Evolutionary conservation across 2,329 filamentous ascomycete genomes (phyloP), one percentile per base, ranked within the genome.

Genomic region (Xenoacremonium recifei): DNA sequence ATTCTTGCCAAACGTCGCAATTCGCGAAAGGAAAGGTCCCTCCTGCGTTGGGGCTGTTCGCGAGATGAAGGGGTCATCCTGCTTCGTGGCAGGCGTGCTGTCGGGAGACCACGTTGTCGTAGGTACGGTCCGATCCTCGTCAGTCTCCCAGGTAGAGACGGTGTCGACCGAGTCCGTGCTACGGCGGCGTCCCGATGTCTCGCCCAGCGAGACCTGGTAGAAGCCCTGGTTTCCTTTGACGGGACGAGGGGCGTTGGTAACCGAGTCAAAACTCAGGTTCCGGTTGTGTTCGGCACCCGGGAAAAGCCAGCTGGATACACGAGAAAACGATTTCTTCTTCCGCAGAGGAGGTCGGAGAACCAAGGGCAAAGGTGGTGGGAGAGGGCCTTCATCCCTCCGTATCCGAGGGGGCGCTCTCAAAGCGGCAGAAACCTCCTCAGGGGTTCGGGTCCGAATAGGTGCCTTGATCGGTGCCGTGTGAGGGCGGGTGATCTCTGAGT

Each of bases 261-360:
- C 62, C 3, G 72, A 73, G 46, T 77, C 72, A 21, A 74, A 54
- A 42, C 69, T 71, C 37, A 70, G 59, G 37, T 70, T 67, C 15
- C 57, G 61, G 39, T 63, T 60, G 42, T 68, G 58, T 34, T 62
- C 53, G 25, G 65, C 53, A 15, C 63, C 60, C 33, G 74, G 69
- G 50, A 76, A 79, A 19, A 84, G 66, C 79, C 80, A 84, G 50
- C 62, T 73, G 3, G 80, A 82, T 7, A 84, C 76, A 13, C 73
- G 71, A 9, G 79, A 80, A 56, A 85, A 84, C 0, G 80, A 82
- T 56, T 84, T 84, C 69, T 83, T 84, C 68, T 84, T 84, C 44
- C 80, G 69, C 47, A 84, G 58, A 2, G 78, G 77, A 6, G 79
- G 79, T n/a, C 76, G 74, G 42, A 81, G 68, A 13, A 80, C 73